Evolutionary conservation across 352 stramenopile species (phyloP).

Genomic region (Globisporangium polare): DNA sequence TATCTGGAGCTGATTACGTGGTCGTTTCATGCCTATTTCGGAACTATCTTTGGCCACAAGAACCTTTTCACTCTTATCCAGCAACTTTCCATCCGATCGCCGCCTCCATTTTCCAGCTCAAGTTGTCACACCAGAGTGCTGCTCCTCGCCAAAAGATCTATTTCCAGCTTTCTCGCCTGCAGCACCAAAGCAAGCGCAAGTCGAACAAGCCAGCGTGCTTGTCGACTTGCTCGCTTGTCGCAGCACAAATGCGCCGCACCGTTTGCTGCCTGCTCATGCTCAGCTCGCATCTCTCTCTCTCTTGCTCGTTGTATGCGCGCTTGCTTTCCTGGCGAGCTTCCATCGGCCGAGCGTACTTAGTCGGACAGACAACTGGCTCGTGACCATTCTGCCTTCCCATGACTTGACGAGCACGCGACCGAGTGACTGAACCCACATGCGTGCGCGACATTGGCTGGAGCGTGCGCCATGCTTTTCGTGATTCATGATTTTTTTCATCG

Average conservation of each 20-base stretch:
- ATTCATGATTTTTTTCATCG: conserved; percentile 10
- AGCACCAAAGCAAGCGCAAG: neutral
- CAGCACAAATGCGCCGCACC: neutral
- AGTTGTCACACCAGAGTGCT: neutral
- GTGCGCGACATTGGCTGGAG: conserved; percentile 9
- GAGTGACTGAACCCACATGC: conserved; percentile 13
- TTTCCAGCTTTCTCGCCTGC: neutral
- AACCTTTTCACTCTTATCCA: neutral
- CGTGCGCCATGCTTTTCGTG: neutral
- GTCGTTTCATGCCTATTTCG: neutral
- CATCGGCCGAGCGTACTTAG: conserved; percentile 1
- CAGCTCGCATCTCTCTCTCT: neutral
- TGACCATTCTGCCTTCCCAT: neutral
- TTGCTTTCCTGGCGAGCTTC: neutral
- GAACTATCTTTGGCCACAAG: conserved; percentile 12
- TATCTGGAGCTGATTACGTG: neutral
- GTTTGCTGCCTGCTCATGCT: neutral
- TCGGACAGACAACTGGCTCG: conserved; percentile 1
- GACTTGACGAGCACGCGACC: conserved; percentile 2
- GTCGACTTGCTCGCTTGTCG: neutral
- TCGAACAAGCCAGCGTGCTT: neutral
- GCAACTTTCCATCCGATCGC: neutral
- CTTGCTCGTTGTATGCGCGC: neutral
- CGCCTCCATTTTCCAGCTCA: neutral
- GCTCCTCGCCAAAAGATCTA: neutral